Evolutionary conservation across 495 filamentous ascomycete genomes (phyloP).

Genomic region (Xylaria sp.): DNA sequence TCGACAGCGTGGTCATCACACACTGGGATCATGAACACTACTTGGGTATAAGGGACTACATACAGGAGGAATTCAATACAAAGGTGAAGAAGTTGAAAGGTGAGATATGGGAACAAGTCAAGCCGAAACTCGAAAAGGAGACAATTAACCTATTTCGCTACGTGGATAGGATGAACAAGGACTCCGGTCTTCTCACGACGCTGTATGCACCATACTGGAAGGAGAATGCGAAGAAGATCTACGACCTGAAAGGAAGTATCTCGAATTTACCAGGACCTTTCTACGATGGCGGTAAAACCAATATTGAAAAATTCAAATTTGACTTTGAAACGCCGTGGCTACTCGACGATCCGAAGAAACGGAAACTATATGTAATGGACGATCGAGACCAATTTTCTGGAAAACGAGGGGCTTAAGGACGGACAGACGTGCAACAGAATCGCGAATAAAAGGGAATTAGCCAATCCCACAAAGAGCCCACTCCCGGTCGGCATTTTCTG

Average conservation of each 20-base stretch:
- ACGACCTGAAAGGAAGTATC: neutral
- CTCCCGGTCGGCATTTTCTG: neutral
- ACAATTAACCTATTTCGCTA: neutral
- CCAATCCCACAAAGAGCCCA: neutral
- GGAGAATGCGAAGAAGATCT: neutral
- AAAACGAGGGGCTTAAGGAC: neutral
- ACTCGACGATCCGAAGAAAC: conserved; percentile 1
- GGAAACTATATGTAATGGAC: neutral
- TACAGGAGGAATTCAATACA: conserved; percentile 1
- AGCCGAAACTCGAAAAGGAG: conserved; percentile 1
- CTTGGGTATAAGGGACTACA: conserved; percentile 15
- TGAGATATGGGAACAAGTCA: neutral
- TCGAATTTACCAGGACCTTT: neutral
- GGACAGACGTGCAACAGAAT: neutral
- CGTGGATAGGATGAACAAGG: neutral
- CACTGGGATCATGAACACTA: conserved; percentile 39
- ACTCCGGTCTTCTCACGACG: neutral
- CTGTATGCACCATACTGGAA: conserved; percentile 1
- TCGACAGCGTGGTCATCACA: conserved; percentile 34
- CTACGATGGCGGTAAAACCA: neutral
- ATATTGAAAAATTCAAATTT: neutral
- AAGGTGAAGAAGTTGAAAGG: neutral
- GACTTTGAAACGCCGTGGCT: neutral
- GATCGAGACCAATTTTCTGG: neutral
- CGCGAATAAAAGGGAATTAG: neutral